Percentiles rank a stretch among this genome's conserved stretches.
phyloP scores from a whole-genome alignment of 768 basidiomycete species.

The Boletus sp. region DNA sequence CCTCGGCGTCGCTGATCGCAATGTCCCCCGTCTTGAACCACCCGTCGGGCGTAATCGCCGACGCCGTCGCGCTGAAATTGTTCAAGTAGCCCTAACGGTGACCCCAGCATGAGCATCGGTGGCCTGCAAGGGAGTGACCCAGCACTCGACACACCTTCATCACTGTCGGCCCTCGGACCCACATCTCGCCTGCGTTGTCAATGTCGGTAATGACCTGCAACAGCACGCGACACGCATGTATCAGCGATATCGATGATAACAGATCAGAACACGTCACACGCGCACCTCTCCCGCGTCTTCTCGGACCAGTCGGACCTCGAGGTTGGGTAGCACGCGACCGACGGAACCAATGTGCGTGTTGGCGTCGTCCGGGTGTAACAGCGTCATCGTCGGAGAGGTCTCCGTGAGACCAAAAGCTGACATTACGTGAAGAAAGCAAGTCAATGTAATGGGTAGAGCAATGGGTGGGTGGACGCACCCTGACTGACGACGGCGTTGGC shows the following conservation, averaged over 20 bases:
- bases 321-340: conserved; percentile 69
- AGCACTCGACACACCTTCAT: conserved; percentile 58
- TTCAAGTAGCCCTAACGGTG: conserved; percentile 67
- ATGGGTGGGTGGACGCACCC: conserved; percentile 35
- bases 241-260: not conserved
- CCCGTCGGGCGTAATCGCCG: conserved; percentile 65
- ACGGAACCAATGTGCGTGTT: conserved; percentile 59
- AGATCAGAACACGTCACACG: no score
- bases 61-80: conserved; percentile 65
- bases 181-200: conserved; percentile 69
- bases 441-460: not conserved
- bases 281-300: conserved; percentile 52
- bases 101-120: not conserved
- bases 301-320: conserved; percentile 71
- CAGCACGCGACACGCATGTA: not conserved
- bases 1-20: conserved; percentile 61
- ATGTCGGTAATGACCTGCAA: conserved; percentile 28
- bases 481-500: conserved; percentile 45
- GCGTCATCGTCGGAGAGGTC: conserved; percentile 70
- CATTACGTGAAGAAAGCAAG: not conserved
- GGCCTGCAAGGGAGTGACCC: not conserved
- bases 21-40: conserved; percentile 95
- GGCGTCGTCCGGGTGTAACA: conserved; percentile 46
- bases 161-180: conserved; percentile 73
- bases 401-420: conserved; percentile 80